These are phyloP conservation scores for Malus hybrid DNA, from an alignment of 331 rosid genomes.

Conservation along the genomic window DNA sequence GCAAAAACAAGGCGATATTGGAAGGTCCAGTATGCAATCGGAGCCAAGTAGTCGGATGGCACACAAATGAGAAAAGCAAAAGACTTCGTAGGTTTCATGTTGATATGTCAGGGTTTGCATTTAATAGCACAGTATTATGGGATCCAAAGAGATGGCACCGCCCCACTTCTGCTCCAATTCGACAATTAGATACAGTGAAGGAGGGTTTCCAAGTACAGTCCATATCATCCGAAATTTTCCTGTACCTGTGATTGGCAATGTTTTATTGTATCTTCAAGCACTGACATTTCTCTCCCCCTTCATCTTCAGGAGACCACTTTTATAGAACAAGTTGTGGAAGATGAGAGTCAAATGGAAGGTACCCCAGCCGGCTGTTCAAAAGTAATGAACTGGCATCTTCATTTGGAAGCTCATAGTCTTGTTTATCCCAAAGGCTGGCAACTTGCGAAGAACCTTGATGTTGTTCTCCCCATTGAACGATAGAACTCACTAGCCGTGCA, in stretches of 20 bases:
- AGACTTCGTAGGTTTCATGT: slow-evolving; percentile 94
- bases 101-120: slow-evolving; percentile 99
- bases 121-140: slow-evolving; percentile 95
- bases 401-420: slow-evolving; percentile 45
- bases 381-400: slow-evolving; percentile 96
- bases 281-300: not conserved
- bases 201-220: slow-evolving; percentile 90
- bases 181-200: slow-evolving; percentile 81
- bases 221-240: not conserved
- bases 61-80: slow-evolving; percentile 87
- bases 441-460: slow-evolving; percentile 69
- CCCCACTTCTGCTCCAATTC: slow-evolving; percentile 57
- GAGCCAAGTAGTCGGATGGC: slow-evolving; percentile 94
- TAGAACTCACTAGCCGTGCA: slow-evolving; percentile 18
- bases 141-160: slow-evolving; percentile 84
- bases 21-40: slow-evolving; percentile 97
- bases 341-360: slow-evolving; percentile 93
- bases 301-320: slow-evolving; percentile 84
- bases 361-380: slow-evolving; percentile 56
- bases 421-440: slow-evolving; percentile 84
- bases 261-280: not conserved
- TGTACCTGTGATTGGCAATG: not conserved
- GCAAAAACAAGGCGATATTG: slow-evolving; percentile 92
- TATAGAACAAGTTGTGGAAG: slow-evolving; percentile 82
- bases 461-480: slow-evolving; percentile 54